phyloP scores from a whole-genome alignment of 257 asterid genomes.

The Linaria vulgaris region DNA sequence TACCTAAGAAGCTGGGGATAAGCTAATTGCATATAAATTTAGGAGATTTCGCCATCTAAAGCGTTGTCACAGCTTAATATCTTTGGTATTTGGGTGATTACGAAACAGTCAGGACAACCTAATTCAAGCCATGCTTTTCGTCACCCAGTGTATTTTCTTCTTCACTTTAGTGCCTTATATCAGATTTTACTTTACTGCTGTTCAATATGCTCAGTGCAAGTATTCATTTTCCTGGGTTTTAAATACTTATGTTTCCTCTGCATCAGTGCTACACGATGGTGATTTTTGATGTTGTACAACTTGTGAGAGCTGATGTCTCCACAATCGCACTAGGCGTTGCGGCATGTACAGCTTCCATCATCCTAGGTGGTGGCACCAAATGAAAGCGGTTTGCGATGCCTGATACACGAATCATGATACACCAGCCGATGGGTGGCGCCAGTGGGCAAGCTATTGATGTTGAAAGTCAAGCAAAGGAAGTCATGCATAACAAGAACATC shows the following conservation, averaged over 20 bases:
- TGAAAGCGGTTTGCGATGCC: conserved; percentile 98
- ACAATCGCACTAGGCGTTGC: conserved; percentile 77
- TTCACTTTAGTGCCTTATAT: not conserved
- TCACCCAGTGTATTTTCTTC: not conserved
- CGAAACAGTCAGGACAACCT: not conserved
- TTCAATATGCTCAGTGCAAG: not conserved
- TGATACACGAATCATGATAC: conserved; percentile 85
- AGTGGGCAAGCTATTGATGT: conserved; percentile 91
- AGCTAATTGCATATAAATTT: not conserved
- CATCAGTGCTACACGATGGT: conserved; percentile 78
- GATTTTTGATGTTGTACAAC: conserved; percentile 51
- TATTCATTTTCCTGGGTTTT: not conserved
- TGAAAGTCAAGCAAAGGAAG: conserved; percentile 88
- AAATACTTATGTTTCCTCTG: conserved; percentile 14
- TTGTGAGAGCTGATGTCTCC: conserved; percentile 64
- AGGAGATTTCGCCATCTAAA: not conserved
- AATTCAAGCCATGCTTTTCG: not conserved
- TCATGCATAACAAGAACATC: conserved; percentile 76
- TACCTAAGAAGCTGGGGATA: not conserved
- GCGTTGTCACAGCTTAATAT: not conserved
- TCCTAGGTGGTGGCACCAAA: conserved; percentile 93
- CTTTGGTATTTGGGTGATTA: not conserved
- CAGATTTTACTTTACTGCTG: not conserved
- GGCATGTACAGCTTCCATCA: conserved; percentile 90
- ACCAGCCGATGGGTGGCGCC: conserved; percentile 93